Percentiles rank a stretch among this genome's conserved stretches.
Evolutionary conservation across 768 basidiomycete genomes (phyloP).

Genomic region (Austroboletus festivus): DNA sequence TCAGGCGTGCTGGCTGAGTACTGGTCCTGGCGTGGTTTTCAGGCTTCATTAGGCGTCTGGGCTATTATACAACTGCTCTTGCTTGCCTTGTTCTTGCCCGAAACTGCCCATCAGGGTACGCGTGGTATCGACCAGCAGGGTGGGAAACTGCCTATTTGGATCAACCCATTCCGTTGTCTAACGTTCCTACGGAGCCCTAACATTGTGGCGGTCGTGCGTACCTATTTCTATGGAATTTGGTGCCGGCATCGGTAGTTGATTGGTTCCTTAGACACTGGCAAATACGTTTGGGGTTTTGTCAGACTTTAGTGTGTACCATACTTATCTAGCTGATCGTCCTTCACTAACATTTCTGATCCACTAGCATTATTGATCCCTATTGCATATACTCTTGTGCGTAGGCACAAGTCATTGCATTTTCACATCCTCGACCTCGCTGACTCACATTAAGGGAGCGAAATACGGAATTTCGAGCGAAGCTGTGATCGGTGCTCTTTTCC

Average conservation of each 20-base stretch:
- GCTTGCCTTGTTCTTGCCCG: conserved; percentile 51
- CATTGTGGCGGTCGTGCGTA: conserved; percentile 45
- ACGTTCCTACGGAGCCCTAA: conserved; percentile 57
- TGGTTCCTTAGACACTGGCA: conserved; percentile 38
- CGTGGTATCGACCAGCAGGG: conserved; percentile 49
- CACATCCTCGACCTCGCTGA: background rate
- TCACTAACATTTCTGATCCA: background rate
- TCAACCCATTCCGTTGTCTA: conserved; percentile 60
- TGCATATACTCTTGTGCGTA: conserved; percentile 61
- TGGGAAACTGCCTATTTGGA: conserved; percentile 35
- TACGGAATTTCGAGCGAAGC: conserved; percentile 25
- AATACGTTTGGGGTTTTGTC: conserved; percentile 26
- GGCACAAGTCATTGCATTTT: no score
- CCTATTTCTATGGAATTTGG: conserved; percentile 21
- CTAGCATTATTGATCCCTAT: conserved; percentile 54
- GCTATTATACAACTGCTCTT: conserved; percentile 39
- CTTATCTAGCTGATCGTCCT: background rate
- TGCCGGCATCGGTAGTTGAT: no score
- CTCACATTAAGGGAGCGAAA: conserved; percentile 44
- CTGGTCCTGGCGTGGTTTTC: conserved; percentile 64
- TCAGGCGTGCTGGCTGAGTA: conserved; percentile 53
- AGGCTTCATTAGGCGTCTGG: conserved; percentile 41
- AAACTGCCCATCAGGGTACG: conserved; percentile 61
- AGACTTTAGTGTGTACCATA: conserved; percentile 34
- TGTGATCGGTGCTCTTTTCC: conserved; percentile 23